Conservation (phyloP, 2,329 filamentous ascomycete genomes). For the Colletotrichum sidae region DNA sequence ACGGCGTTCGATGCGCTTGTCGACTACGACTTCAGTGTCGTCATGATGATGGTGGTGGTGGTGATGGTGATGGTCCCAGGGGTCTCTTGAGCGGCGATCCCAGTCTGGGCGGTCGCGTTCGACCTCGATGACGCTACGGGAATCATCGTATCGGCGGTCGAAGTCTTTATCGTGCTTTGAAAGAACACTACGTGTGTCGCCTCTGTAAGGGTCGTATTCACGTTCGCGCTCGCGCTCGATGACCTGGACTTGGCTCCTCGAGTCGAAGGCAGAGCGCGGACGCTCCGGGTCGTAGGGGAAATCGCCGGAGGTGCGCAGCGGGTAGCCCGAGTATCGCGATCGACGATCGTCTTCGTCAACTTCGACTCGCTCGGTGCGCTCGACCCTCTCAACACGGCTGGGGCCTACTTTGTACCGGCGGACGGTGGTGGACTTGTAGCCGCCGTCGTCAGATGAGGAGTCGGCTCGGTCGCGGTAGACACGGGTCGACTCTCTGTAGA, state of each 20-base stretch:
- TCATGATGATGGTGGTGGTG: conserved; percentile 41
- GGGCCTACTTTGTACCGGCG: conserved; percentile 64
- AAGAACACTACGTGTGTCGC: conserved; percentile 43
- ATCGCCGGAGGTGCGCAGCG: conserved; percentile 53
- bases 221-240: conserved; percentile 38
- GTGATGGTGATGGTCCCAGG: conserved; percentile 44
- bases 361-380: conserved; percentile 51
- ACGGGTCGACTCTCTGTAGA: conserved; percentile 49
- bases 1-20: conserved; percentile 54
- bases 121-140: conserved; percentile 52
- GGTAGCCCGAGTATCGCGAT: conserved; percentile 54
- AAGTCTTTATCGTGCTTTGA: conserved; percentile 45
- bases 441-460: conserved; percentile 57
- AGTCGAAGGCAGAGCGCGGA: conserved; percentile 63
- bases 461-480: conserved; percentile 48
- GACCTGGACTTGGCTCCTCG: conserved; percentile 43
- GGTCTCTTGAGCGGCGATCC: conserved; percentile 47
- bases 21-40: conserved; percentile 55
- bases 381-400: conserved; percentile 53
- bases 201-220: conserved; percentile 42
- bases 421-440: conserved; percentile 60
- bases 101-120: conserved; percentile 47
- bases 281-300: conserved; percentile 58
- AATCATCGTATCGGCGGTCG: conserved; percentile 40
- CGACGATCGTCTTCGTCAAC: conserved; percentile 60